Conservation (phyloP, 345 rosid genomes). For the Populus ilicifolia region DNA sequence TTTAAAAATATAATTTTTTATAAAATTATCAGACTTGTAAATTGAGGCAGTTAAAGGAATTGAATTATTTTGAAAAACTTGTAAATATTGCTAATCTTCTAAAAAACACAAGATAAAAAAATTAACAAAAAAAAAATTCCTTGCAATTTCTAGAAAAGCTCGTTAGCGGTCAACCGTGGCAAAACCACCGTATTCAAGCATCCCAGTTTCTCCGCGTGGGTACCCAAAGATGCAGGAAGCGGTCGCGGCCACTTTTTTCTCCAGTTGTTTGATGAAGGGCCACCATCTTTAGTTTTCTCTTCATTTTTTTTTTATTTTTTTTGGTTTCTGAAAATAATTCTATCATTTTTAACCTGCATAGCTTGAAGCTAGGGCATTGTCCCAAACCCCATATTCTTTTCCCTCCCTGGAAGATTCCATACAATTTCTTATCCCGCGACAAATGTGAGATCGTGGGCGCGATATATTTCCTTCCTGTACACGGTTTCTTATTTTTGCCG, state of each 20-base stretch:
- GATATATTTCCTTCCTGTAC: not conserved
- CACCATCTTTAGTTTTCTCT: not conserved
- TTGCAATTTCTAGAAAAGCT: not conserved
- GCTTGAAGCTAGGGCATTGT: not conserved
- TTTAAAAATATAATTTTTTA: too few relatives aligned
- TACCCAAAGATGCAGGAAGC: not conserved
- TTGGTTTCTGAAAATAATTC: not conserved
- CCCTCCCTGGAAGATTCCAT: not conserved
- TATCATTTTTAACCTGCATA: not conserved
- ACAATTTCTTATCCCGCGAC: not conserved
- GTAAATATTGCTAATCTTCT: accelerated
- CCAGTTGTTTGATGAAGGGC: not conserved
- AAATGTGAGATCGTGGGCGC: not conserved
- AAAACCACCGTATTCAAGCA: not conserved
- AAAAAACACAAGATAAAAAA: too few relatives aligned
- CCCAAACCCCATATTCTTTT: not conserved
- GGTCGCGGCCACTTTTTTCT: not conserved
- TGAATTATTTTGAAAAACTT: too few relatives aligned
- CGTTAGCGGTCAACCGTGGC: too few relatives aligned
- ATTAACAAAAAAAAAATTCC: too few relatives aligned
- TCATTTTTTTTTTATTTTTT: too few relatives aligned
- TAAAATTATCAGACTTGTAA: too few relatives aligned
- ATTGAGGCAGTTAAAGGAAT: too few relatives aligned
- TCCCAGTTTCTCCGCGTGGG: not conserved
- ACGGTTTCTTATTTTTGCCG: not conserved